Evolutionary conservation across 495 filamentous ascomycete species (phyloP).

Genomic region (Friedmanniomyces simplex): DNA sequence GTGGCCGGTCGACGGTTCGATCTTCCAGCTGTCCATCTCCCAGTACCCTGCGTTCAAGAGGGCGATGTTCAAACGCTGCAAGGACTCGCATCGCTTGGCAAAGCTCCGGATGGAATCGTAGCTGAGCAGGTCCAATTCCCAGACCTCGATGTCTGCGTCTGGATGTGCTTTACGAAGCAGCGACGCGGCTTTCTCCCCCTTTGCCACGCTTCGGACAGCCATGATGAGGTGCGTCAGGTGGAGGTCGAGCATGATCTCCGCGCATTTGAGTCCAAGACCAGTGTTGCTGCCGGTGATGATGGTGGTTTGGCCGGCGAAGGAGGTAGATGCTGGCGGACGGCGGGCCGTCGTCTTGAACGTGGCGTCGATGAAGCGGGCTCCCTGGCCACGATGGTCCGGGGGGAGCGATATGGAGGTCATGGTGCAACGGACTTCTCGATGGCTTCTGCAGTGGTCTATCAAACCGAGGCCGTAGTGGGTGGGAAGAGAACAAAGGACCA

Average conservation of each 20-base stretch:
- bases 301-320: constrained; percentile 28
- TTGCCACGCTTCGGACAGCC: constrained; percentile 40
- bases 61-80: constrained; percentile 37
- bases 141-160: constrained; percentile 30
- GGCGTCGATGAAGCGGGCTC: not conserved
- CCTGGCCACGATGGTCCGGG: not conserved
- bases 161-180: constrained; percentile 20
- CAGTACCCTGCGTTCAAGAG: constrained; percentile 45
- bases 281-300: constrained; percentile 46
- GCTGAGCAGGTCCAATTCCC: constrained; percentile 20
- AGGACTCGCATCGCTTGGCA: constrained; percentile 1
- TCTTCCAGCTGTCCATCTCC: constrained; percentile 25
- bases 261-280: constrained; percentile 44
- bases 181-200: constrained; percentile 31
- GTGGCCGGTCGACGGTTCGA: constrained; percentile 35
- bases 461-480: too few relatives aligned
- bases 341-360: not conserved
- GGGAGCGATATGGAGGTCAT: not conserved
- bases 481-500: too few relatives aligned
- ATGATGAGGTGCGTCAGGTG: constrained; percentile 42
- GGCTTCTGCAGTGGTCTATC: too few relatives aligned
- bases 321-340: not conserved
- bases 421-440: not conserved
- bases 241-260: constrained; percentile 38
- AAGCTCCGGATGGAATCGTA: constrained; percentile 11